These are phyloP conservation scores for Lactarius pseudohatsudake DNA, from an alignment of 768 basidiomycete species.

Conservation along the genomic window DNA sequence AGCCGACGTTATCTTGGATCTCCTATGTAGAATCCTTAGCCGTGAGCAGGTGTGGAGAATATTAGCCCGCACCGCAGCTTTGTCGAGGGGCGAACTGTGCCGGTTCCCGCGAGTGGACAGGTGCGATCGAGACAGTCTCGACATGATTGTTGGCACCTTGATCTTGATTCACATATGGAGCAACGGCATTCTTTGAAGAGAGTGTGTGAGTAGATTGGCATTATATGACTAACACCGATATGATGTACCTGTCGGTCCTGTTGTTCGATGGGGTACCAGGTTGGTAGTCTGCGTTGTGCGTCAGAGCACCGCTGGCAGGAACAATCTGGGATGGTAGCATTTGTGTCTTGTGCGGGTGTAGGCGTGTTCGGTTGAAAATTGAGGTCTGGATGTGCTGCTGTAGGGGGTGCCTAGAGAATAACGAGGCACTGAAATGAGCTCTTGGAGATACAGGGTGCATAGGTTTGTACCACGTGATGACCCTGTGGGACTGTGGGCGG, in stretches of 20 bases:
- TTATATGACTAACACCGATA: neutral
- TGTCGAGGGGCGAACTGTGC: neutral
- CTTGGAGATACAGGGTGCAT: neutral
- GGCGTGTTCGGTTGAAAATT: neutral
- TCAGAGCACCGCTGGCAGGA: neutral
- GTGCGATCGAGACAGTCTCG: neutral
- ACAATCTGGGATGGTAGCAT: neutral
- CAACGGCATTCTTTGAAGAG: neutral
- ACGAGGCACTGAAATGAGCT: neutral
- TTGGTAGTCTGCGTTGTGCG: neutral
- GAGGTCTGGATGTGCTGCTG: no score
- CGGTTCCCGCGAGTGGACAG: neutral
- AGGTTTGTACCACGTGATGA: neutral
- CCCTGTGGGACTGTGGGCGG: neutral
- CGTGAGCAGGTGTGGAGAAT: no score
- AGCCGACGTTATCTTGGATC: no score
- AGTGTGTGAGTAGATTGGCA: neutral
- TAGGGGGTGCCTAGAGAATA: neutral
- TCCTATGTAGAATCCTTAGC: no score
- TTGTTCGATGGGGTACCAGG: no score
- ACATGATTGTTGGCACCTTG: neutral
- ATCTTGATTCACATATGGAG: neutral
- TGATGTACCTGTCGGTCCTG: no score
- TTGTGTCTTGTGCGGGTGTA: neutral
- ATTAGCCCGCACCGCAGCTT: neutral